phyloP scores from a whole-genome alignment of 108 stramenopile species.

The Stephanodiscus triporus region DNA sequence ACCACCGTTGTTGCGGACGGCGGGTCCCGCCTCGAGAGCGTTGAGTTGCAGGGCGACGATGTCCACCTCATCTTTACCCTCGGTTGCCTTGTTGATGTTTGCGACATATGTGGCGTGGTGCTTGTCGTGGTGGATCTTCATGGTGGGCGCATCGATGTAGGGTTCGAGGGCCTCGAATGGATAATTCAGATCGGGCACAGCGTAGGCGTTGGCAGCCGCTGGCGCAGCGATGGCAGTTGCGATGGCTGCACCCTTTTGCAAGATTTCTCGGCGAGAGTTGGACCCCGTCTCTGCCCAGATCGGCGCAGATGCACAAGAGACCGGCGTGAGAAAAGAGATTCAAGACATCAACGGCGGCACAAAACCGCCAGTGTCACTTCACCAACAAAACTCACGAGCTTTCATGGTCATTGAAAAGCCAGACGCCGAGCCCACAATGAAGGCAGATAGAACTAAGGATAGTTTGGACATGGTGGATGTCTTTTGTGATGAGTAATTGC shows the following conservation, averaged over 20 bases:
- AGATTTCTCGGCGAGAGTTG: slow-evolving; percentile 67
- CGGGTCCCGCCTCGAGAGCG: slow-evolving; percentile 87
- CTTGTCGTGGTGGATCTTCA: slow-evolving; percentile 98
- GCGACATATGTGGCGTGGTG: slow-evolving; percentile 92
- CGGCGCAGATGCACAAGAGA: neutral
- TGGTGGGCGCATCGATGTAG: slow-evolving; percentile 93
- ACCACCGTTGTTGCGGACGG: slow-evolving; percentile 95
- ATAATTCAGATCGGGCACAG: slow-evolving; percentile 92
- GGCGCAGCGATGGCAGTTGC: slow-evolving; percentile 65
- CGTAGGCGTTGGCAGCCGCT: slow-evolving; percentile 70
- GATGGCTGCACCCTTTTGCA: slow-evolving; percentile 65
- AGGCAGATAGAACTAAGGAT: slow-evolving; percentile 50
- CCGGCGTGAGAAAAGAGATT: slow-evolving; percentile 16
- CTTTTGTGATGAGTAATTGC: neutral
- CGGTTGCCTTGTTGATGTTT: slow-evolving; percentile 83
- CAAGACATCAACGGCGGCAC: slow-evolving; percentile 4
- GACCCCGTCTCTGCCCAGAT: slow-evolving; percentile 34
- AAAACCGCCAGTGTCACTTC: neutral
- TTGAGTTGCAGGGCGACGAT: slow-evolving; percentile 83
- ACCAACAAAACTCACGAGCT: slow-evolving; percentile 51
- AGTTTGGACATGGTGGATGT: slow-evolving; percentile 47
- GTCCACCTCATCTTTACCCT: slow-evolving; percentile 81
- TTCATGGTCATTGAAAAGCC: slow-evolving; percentile 74
- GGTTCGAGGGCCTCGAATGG: slow-evolving; percentile 94
- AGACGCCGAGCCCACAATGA: slow-evolving; percentile 58